Base-by-base conservation (phyloP, 176 grass and related monocot genomes). In the Elymus sibiricus region DNA sequence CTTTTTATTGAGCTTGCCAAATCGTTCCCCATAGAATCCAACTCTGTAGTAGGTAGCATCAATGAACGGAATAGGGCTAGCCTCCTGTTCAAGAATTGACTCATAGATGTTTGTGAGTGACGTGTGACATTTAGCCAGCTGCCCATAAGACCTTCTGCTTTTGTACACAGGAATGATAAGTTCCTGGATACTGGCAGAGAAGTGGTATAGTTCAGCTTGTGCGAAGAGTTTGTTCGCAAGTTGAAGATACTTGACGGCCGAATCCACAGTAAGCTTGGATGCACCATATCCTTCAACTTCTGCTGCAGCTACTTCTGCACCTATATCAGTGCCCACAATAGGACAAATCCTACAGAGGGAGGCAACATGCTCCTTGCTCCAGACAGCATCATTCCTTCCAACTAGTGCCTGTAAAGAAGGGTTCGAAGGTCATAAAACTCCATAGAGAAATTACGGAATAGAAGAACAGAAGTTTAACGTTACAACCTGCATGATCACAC, bases 211-310 rank as follows among this genome's bases (percentile, higher is more conserved):
- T 79, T 99, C 97, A 42, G 97, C 97, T 85, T 99, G 97, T 15
- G 90, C 67, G 9, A 99, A 99, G 61, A 99, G 97, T 60, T 94
- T 99, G 74, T 96, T 91, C 16, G 94, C 97, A 63, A 94, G 92
- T 87, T 99, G 94, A 84, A 99, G 97, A 91, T 99, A 99, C 77
- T 99, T 96, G 68, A 96, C 97, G 53, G 97, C 97, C 64, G 94
- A 92, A 90, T 99, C 94, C 38, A 96, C 93, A 7, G 94, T 96
- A 58, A 99, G 77, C 78, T 99, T 99, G 51, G 97, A 96, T 89
- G 97, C 97, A 68, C 97, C 97, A 80, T 99, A 99, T 78, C 97
- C 97, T 86, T 99, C 97, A 25, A 99, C 97, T 86, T 99, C 97
- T 77, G 97, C 97, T 74, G 97, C 97, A 80, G 92, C 91, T 75